Percentiles rank a stretch among this genome's conserved stretches.
phyloP scores from a whole-genome alignment of 345 rosid genomes.

The Eucalyptus erythrocorys region DNA sequence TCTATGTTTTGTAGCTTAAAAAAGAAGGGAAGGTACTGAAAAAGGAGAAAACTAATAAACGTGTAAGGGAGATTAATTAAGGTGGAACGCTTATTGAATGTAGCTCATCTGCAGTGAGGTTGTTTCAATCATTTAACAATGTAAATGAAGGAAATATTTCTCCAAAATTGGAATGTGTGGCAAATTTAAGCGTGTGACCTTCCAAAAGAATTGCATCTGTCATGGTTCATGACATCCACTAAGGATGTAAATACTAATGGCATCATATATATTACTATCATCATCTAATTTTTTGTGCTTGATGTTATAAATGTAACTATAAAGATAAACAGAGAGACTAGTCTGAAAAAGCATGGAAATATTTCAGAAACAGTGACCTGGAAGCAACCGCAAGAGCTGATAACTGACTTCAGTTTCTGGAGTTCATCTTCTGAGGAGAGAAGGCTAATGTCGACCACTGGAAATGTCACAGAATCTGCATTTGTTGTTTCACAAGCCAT shows the following conservation, averaged over 20 bases:
- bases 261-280: background rate
- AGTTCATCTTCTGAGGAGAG: slow-evolving; percentile 1
- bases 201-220: background rate
- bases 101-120: background rate
- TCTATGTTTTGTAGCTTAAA: background rate
- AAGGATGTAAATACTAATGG: background rate
- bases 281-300: background rate
- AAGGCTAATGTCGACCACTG: slow-evolving; percentile 11
- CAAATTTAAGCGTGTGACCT: background rate
- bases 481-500: background rate
- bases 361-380: slow-evolving; percentile 10
- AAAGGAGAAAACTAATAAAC: background rate
- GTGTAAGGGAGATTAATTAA: background rate
- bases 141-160: background rate
- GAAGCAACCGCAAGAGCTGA: slow-evolving; percentile 29
- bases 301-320: background rate
- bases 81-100: background rate
- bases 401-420: slow-evolving; percentile 14
- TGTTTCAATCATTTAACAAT: background rate
- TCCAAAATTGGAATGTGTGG: background rate
- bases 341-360: background rate
- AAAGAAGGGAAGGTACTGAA: background rate
- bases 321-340: background rate
- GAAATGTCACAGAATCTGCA: background rate
- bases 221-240: background rate